Percentiles rank a stretch among this genome's conserved stretches.
phyloP scores from a whole-genome alignment of 495 filamentous ascomycete species.

The Neurospora sp. region DNA sequence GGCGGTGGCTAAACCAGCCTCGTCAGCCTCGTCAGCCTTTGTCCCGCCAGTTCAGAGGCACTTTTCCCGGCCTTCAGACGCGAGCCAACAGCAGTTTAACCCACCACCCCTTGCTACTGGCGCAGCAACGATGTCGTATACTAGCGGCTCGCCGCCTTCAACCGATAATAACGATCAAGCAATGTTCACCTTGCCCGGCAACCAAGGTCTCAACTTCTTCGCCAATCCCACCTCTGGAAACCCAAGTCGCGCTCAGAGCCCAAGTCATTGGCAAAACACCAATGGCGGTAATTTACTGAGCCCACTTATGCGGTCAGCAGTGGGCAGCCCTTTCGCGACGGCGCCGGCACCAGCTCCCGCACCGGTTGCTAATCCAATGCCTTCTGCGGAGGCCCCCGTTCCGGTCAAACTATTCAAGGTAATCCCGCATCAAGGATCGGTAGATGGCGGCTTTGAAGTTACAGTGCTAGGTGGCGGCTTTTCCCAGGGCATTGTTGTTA shows the following conservation, averaged over 20 bases:
- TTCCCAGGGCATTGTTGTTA: constrained; percentile 67
- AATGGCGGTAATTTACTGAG: constrained; percentile 2
- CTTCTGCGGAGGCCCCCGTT: not conserved
- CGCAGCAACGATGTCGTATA: constrained; percentile 16
- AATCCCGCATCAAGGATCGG: constrained; percentile 72
- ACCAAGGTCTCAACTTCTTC: not conserved
- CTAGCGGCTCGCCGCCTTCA: constrained; percentile 1
- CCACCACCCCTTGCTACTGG: not conserved
- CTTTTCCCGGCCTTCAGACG: not conserved
- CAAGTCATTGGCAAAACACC: not conserved
- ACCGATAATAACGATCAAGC: not conserved
- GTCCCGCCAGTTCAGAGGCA: not conserved
- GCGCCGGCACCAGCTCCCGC: not conserved
- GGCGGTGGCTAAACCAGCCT: not conserved
- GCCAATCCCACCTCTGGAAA: constrained; percentile 2
- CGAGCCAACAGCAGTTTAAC: not conserved
- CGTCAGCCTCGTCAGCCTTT: not conserved
- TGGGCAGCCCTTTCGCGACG: not conserved
- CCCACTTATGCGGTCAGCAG: constrained; percentile 48
- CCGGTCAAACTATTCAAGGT: constrained; percentile 38
- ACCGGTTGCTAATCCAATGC: not conserved
- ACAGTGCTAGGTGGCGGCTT: constrained; percentile 74
- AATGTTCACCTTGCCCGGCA: not conserved
- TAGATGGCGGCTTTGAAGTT: constrained; percentile 74
- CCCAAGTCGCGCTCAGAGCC: constrained; percentile 11